A percentile compares a stretch with the other conserved stretches of the same genome.
Conservation (phyloP, 2,329 filamentous ascomycete genomes). For the Lecanicillium sp. region DNA sequence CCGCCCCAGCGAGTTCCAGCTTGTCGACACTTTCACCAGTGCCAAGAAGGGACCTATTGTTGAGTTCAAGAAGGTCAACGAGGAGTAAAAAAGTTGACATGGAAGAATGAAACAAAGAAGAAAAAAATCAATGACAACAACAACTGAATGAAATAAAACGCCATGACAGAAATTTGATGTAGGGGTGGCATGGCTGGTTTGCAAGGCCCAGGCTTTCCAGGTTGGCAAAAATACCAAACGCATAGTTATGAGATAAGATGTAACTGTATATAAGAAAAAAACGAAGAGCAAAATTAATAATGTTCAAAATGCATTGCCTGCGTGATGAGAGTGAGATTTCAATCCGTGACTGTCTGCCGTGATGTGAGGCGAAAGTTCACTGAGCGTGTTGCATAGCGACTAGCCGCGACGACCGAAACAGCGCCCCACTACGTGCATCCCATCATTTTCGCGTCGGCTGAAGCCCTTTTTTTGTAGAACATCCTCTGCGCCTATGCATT, state of each 20-base stretch:
- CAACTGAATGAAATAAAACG: neutral
- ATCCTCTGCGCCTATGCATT: neutral
- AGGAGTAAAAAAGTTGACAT: constrained; percentile 15
- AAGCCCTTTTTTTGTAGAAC: neutral
- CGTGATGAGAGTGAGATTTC: neutral
- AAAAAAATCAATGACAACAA: neutral
- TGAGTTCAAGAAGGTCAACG: constrained; percentile 44
- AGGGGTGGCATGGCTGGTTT: neutral
- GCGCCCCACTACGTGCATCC: neutral
- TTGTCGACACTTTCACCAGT: constrained; percentile 67
- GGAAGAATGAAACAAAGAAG: neutral
- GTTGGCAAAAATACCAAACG: neutral
- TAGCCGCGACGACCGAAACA: neutral
- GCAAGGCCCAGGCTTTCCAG: neutral
- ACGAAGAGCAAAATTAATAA: neutral
- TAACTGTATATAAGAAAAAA: neutral
- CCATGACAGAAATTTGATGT: neutral
- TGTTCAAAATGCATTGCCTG: neutral
- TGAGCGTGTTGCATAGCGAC: too few relatives aligned
- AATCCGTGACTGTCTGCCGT: too few relatives aligned
- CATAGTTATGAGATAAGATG: neutral
- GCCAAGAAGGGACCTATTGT: constrained; percentile 65
- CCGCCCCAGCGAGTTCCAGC: constrained; percentile 57
- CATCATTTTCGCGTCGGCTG: constrained; percentile 2
- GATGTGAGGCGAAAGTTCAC: too few relatives aligned